Evolutionary conservation across 1,284 basidiomycete species (phyloP).

Genomic region (Leccinum brunneo-olivaceum): DNA sequence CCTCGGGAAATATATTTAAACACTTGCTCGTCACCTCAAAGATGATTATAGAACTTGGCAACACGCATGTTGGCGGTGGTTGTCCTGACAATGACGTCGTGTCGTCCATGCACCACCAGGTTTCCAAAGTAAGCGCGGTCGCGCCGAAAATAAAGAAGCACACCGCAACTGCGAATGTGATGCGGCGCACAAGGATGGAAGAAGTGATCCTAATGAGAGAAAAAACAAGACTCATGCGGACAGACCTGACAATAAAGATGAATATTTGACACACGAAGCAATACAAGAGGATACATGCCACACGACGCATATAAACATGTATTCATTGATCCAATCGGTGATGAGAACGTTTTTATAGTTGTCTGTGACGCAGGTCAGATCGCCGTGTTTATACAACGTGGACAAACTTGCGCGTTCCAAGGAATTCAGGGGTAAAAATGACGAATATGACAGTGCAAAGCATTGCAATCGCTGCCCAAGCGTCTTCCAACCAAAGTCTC

Average conservation of each 20-base stretch:
- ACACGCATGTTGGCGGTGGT: neutral
- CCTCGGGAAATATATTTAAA: neutral
- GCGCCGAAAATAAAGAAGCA: conserved; percentile 9
- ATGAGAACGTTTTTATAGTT: neutral
- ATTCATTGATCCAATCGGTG: neutral
- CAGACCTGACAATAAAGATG: conserved; percentile 5
- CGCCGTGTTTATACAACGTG: too few relatives aligned
- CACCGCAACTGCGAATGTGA: neutral
- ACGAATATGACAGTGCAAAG: conserved; percentile 2
- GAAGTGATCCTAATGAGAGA: conserved; percentile 9
- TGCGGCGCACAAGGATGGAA: neutral
- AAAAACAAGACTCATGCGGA: conserved; percentile 14
- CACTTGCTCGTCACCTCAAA: conserved; percentile 5
- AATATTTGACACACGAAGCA: neutral
- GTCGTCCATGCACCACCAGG: conserved; percentile 5
- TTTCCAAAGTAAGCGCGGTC: neutral
- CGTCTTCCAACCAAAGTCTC: conserved; percentile 22
- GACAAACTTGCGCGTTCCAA: conserved; percentile 1
- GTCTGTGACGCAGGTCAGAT: too few relatives aligned
- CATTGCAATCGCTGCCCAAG: conserved; percentile 12
- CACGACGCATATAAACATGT: conserved; percentile 6
- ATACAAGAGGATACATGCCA: conserved; percentile 5
- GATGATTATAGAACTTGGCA: conserved; percentile 1
- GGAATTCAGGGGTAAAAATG: neutral
- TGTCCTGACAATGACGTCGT: neutral